These are phyloP conservation scores for Penicillium taxi DNA, from an alignment of 495 filamentous ascomycete genomes.

Conservation along the genomic window DNA sequence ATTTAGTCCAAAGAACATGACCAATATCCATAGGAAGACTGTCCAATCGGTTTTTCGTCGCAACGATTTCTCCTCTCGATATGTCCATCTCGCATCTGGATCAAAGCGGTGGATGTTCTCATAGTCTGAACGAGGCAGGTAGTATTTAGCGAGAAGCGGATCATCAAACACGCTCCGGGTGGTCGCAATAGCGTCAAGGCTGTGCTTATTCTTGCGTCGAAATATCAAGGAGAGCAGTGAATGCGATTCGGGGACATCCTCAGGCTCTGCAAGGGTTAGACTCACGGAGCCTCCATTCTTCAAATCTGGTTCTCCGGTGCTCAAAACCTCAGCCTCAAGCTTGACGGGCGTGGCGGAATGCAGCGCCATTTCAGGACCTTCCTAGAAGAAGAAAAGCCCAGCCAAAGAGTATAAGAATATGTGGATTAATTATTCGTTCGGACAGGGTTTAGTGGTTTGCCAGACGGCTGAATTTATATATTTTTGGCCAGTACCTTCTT, in stretches of 20 bases:
- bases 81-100: constrained; percentile 44
- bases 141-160: constrained; percentile 41
- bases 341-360: too few relatives aligned
- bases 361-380: too few relatives aligned
- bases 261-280: neutral
- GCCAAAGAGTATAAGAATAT: too few relatives aligned
- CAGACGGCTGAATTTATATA: too few relatives aligned
- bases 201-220: neutral
- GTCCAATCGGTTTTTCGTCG: constrained; percentile 38
- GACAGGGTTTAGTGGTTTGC: too few relatives aligned
- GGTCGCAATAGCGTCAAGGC: constrained; percentile 50
- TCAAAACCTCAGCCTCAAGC: neutral
- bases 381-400: too few relatives aligned
- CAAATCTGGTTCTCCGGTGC: neutral
- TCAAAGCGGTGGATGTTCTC: constrained; percentile 48
- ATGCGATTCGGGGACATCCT: neutral
- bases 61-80: constrained; percentile 34
- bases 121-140: constrained; percentile 43
- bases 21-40: constrained; percentile 50
- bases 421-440: too few relatives aligned
- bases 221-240: neutral
- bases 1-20: constrained; percentile 69
- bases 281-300: neutral
- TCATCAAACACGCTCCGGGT: constrained; percentile 47
- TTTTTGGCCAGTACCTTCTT: too few relatives aligned